A percentile compares a stretch with the other conserved stretches of the same genome.
These are phyloP conservation scores for Lunasporangiospora selenospora DNA, from an alignment of 192 early-diverging fungal species.

Conservation along the genomic window DNA sequence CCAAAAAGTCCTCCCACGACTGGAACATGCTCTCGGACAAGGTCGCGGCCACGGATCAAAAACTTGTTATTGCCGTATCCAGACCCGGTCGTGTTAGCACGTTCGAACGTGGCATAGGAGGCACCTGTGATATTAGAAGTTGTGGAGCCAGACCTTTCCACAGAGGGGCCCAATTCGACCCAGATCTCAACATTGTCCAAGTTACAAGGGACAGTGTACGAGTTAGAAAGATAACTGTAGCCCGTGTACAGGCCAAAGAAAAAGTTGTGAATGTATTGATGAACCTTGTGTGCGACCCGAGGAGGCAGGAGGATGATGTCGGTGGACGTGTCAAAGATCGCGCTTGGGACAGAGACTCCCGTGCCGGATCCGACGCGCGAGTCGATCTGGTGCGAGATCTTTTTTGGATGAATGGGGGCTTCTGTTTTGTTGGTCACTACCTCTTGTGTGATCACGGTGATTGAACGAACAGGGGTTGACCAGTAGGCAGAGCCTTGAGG, in stretches of 20 bases:
- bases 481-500: slow-evolving; percentile 8
- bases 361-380: slow-evolving; percentile 1
- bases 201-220: slow-evolving; percentile 22
- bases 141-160: not conserved
- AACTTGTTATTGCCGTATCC: slow-evolving; percentile 15
- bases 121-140: no score
- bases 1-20: slow-evolving; percentile 8
- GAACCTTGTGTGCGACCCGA: slow-evolving; percentile 1
- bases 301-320: slow-evolving; percentile 17
- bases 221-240: slow-evolving; percentile 2
- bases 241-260: slow-evolving; percentile 16
- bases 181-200: slow-evolving; percentile 1
- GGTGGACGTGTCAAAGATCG: slow-evolving; percentile 29
- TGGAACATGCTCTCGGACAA: slow-evolving; percentile 17
- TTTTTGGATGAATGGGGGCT: not conserved
- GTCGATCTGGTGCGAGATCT: not conserved
- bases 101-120: no score
- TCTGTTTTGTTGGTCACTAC: not conserved
- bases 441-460: not conserved
- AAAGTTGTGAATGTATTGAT: slow-evolving; percentile 20
- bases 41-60: slow-evolving; percentile 11
- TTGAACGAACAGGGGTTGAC: slow-evolving; percentile 8
- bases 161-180: slow-evolving; percentile 8
- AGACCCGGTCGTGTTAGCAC: no score
- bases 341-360: not conserved